These are phyloP conservation scores for Sequoia sempervirens DNA, from an alignment of 75 land plant genomes.

Conservation along the genomic window DNA sequence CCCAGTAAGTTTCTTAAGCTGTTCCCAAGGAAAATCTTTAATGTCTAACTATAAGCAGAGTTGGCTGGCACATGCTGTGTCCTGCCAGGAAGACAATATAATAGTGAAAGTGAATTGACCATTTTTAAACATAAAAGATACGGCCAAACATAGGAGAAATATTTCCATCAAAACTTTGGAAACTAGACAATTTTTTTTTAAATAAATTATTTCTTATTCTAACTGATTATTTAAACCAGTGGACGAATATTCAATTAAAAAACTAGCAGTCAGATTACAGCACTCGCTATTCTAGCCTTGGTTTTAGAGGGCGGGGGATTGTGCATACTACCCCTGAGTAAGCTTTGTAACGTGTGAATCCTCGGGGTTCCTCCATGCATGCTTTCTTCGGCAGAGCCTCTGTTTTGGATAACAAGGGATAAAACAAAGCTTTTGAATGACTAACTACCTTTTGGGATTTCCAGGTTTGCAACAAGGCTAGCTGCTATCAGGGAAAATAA, in stretches of 20 bases:
- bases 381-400: not conserved
- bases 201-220: not conserved
- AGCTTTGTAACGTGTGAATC: not conserved
- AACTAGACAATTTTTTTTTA: not conserved
- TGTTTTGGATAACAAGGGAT: not conserved
- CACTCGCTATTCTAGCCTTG: not conserved
- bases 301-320: not conserved
- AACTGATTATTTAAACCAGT: not conserved
- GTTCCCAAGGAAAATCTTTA: not conserved
- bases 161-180: not conserved
- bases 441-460: not conserved
- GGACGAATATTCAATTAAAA: not conserved
- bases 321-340: not conserved
- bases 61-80: not conserved
- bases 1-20: not conserved
- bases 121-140: no score
- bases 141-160: not conserved
- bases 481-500: conserved; percentile 62
- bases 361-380: not conserved
- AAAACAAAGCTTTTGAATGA: not conserved
- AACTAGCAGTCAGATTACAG: not conserved
- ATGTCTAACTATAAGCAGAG: not conserved
- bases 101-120: not conserved
- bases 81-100: not conserved
- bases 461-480: conserved; percentile 68